Evolutionary conservation across 345 rosid genomes (phyloP), one percentile per base, ranked within the genome.

Genomic region (Populus simonii): DNA sequence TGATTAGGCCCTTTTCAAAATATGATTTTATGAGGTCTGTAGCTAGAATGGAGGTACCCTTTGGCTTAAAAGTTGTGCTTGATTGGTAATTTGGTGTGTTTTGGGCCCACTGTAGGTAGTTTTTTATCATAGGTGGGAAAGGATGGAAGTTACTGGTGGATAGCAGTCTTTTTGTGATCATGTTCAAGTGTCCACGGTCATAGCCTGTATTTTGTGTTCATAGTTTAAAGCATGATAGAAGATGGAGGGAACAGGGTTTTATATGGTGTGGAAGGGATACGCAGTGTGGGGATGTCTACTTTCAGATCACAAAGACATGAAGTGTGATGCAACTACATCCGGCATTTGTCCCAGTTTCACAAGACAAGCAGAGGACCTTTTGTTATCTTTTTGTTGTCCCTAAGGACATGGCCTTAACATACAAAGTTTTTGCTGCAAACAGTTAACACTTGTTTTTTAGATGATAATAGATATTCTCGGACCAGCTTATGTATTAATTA

Each of bases 1-100:
- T 36, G 5, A 82, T 39, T 9, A 73, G 77, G 31, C 93, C 93
- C 20, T 74, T 80, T 3, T 90, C 86, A 4, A 89, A 89, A 73
- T 80, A 94, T 0, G 93, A 87, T 7, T 78, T 84, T 27, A 94
- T 86, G 55, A 92, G 88, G 73, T 84, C 90, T 6, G 98, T 96
- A 62, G 94, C 88, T 68, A 94, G 82, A 62, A 91, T 77, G 79
- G 91, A 79, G 36, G 92, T 88, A n/a, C 82, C 84, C 76, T 85
- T 92, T 6, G 88, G 84, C 1, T 22, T 15, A 38, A 36, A 79
- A 13, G 87, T 68, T 31, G 80, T 68, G 72, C 63, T 71, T 39
- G 80, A 70, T 45, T 70, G 76, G 72, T 38, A 12, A 31, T 71
- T 74, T 72, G 78, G 75, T 72, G 47, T 20, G 36, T 72, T 73